These are phyloP conservation scores for Suhomyces wounanorum DNA, from an alignment of 1,139 yeast genomes.

Conservation along the genomic window DNA sequence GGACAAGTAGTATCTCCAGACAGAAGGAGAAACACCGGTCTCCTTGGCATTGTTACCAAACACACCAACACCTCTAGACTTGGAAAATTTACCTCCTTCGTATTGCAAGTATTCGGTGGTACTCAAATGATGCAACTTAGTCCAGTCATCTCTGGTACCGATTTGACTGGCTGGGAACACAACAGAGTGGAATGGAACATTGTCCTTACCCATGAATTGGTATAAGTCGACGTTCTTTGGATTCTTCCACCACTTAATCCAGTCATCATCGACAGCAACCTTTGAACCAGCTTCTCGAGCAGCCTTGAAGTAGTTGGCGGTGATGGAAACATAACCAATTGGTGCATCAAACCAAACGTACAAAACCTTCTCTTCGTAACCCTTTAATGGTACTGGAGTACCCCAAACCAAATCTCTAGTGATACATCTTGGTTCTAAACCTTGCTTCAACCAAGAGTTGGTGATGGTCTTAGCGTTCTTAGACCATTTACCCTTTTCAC, in stretches of 20 bases:
- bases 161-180: slow-evolving; percentile 92
- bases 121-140: slow-evolving; percentile 83
- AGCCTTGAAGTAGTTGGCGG: slow-evolving; percentile 82
- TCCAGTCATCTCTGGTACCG: slow-evolving; percentile 90
- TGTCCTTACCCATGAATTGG: slow-evolving; percentile 99
- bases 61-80: slow-evolving; percentile 95
- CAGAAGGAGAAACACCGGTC: slow-evolving; percentile 86
- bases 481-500: slow-evolving; percentile 83
- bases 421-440: slow-evolving; percentile 91
- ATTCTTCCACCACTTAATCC: slow-evolving; percentile 86
- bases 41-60: slow-evolving; percentile 97
- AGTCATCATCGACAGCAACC: slow-evolving; percentile 41
- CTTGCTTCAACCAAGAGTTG: slow-evolving; percentile 90
- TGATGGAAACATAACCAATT: slow-evolving; percentile 93
- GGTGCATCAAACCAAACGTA: slow-evolving; percentile 99
- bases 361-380: slow-evolving; percentile 81
- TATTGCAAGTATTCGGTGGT: slow-evolving; percentile 97
- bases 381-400: slow-evolving; percentile 90
- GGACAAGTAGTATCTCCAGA: slow-evolving; percentile 96
- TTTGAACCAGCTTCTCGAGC: slow-evolving; percentile 13
- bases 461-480: slow-evolving; percentile 87
- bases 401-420: slow-evolving; percentile 99
- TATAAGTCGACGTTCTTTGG: slow-evolving; percentile 82
- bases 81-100: slow-evolving; percentile 97
- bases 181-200: slow-evolving; percentile 97